These are phyloP conservation scores for Aspergillus aculeatus DNA, from an alignment of 2,329 filamentous ascomycete species.

Conservation along the genomic window DNA sequence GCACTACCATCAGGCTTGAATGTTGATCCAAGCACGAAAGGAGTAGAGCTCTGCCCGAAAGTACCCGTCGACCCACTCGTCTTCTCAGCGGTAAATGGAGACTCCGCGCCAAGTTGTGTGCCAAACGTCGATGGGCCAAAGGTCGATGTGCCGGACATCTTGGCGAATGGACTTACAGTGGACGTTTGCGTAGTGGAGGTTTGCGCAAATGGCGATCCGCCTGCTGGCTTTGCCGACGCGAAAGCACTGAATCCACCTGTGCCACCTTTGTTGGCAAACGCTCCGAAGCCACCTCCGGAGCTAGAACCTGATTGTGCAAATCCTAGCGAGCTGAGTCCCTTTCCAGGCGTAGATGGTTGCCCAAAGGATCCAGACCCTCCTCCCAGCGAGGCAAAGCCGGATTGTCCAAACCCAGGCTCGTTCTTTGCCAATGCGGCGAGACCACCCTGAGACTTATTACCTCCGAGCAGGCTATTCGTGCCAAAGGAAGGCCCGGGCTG, in stretches of 20 bases:
- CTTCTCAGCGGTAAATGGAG: slow-evolving; percentile 31
- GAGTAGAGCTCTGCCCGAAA: slow-evolving; percentile 29
- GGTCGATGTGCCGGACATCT: slow-evolving; percentile 18
- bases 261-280: slow-evolving; percentile 27
- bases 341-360: slow-evolving; percentile 31
- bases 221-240: slow-evolving; percentile 23
- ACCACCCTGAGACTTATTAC: slow-evolving; percentile 32
- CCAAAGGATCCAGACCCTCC: slow-evolving; percentile 27
- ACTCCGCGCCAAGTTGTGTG: slow-evolving; percentile 20
- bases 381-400: slow-evolving; percentile 27
- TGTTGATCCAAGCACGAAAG: slow-evolving; percentile 46
- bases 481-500: slow-evolving; percentile 34
- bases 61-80: slow-evolving; percentile 26
- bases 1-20: slow-evolving; percentile 46
- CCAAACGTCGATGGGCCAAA: slow-evolving; percentile 31
- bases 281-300: slow-evolving; percentile 36
- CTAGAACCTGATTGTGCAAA: slow-evolving; percentile 22
- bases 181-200: slow-evolving; percentile 21
- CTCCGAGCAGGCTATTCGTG: slow-evolving; percentile 17
- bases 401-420: slow-evolving; percentile 34
- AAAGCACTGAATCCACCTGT: slow-evolving; percentile 27
- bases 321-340: slow-evolving; percentile 21
- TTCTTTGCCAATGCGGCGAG: slow-evolving; percentile 25
- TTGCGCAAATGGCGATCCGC: slow-evolving; percentile 30
- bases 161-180: slow-evolving; percentile 29